Evolutionary conservation across 306 rosid genomes (phyloP), one percentile per base, ranked within the genome.

Genomic region (Castanospermum australe): DNA sequence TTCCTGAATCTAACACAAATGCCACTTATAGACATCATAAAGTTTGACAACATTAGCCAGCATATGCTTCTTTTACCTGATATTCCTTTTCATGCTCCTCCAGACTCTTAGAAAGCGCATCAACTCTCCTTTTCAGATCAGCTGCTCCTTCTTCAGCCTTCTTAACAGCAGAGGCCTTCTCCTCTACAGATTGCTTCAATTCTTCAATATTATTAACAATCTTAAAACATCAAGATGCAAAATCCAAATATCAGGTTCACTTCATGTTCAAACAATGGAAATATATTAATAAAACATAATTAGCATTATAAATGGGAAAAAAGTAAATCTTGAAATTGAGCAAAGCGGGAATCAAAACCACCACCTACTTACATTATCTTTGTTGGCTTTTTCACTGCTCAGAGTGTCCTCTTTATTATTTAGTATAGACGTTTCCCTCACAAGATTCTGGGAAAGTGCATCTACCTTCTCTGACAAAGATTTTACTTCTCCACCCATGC

Each of bases 401-500:
- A 93, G 86, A 81, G 85, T 86, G 83, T 93, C 99, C 88, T 91
- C 95, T 81, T 86, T 86, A 81, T 93, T 91, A 75, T 70, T 86
- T 86, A 91, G 76, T 13, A 85, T 71, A 73, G 99, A 89, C 1
- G 88, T 91, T 80, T 91, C 96, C 92, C 82, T 91, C 62, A 95
- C 95, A 54, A 95, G 88, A 85, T 84, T 84, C 86, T 90, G 92
- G 69, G 97, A 85, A 81, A 91, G 86, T 8, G 72, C 78, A 80
- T 92, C 97, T 62, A 90, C 94, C 80, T 82, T 89, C 72, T 89
- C 91, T 4, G 97, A 87, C 82, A 92, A 87, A 76, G 85, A 75
- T 90, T 95, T 93, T 28, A 87, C 91, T 88, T 95, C 99, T 44
- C 89, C 95, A 38, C 98, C 98, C 99, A 95, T 92, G 84, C 82